Percentiles rank a stretch among this genome's conserved stretches.
Evolutionary conservation across 2,329 filamentous ascomycete species (phyloP).

Genomic region (Stagonosporopsis cucurbitacearum): DNA sequence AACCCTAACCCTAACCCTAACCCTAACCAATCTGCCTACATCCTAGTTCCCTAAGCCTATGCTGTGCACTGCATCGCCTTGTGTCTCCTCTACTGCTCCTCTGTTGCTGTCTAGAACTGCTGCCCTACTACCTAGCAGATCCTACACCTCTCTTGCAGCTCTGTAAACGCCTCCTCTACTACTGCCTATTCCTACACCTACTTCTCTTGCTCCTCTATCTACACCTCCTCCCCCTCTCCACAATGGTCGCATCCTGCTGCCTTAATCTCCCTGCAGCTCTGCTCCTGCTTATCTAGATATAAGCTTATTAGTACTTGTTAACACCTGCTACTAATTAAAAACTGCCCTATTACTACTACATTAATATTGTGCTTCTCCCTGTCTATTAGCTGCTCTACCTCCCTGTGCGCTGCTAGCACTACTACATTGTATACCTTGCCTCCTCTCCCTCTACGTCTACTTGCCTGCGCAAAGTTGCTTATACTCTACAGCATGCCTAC

Average conservation of each 20-base stretch:
- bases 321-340: background rate
- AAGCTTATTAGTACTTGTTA: constrained; percentile 10
- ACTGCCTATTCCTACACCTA: background rate
- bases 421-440: constrained; percentile 8
- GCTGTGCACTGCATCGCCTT: too few species aligned
- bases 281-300: constrained; percentile 11
- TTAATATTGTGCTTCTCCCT: constrained; percentile 2
- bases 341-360: constrained; percentile 6
- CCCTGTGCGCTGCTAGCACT: constrained; percentile 8
- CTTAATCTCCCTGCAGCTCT: constrained; percentile 1
- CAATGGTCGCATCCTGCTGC: constrained; percentile 4
- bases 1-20: too few species aligned
- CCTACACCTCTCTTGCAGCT: background rate
- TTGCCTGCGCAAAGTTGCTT: constrained; percentile 2
- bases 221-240: constrained; percentile 2
- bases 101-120: too few species aligned
- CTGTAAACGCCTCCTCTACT: background rate
- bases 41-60: background rate
- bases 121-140: background rate
- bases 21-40: background rate
- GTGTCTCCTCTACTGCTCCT: too few species aligned
- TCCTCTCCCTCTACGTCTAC: constrained; percentile 5
- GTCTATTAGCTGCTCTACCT: constrained; percentile 14
- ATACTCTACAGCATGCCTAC: background rate
- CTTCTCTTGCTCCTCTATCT: background rate